Conservation (phyloP, 2,329 filamentous ascomycete genomes). For the Microascus cirrosus region DNA sequence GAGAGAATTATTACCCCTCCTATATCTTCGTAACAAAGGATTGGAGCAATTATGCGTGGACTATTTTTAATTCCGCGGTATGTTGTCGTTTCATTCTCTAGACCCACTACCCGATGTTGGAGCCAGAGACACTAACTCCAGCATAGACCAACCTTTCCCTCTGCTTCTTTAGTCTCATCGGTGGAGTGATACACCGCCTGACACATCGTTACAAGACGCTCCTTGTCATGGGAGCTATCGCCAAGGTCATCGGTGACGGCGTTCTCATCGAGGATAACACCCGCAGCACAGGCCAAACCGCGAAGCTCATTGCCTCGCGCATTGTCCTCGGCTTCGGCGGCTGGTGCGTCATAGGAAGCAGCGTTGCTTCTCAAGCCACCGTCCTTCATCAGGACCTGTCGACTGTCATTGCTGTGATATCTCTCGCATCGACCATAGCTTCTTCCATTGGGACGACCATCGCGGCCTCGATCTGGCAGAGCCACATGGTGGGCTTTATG, state of each 20-base stretch:
- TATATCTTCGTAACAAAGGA: slow-evolving; percentile 6
- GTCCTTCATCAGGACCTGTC: slow-evolving; percentile 30
- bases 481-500: slow-evolving; percentile 22
- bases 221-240: slow-evolving; percentile 23
- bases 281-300: slow-evolving; percentile 14
- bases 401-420: slow-evolving; percentile 11
- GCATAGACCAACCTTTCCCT: slow-evolving; percentile 25
- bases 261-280: slow-evolving; percentile 17
- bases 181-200: slow-evolving; percentile 20
- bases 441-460: slow-evolving; percentile 25
- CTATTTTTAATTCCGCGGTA: slow-evolving; percentile 24
- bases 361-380: slow-evolving; percentile 22
- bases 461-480: slow-evolving; percentile 24
- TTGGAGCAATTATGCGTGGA: slow-evolving; percentile 25
- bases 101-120: too few species aligned
- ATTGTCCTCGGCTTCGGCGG: slow-evolving; percentile 12
- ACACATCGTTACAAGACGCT: slow-evolving; percentile 28
- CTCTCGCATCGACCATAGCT: slow-evolving; percentile 26
- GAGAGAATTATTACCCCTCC: slow-evolving; percentile 13
- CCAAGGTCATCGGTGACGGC: slow-evolving; percentile 23
- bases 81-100: too few species aligned
- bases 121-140: too few species aligned
- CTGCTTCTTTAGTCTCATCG: slow-evolving; percentile 21
- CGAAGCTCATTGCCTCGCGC: slow-evolving; percentile 20
- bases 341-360: slow-evolving; percentile 9